Evolutionary conservation across 2,329 filamentous ascomycete species (phyloP).

Genomic region (Pezicula rhizophila): DNA sequence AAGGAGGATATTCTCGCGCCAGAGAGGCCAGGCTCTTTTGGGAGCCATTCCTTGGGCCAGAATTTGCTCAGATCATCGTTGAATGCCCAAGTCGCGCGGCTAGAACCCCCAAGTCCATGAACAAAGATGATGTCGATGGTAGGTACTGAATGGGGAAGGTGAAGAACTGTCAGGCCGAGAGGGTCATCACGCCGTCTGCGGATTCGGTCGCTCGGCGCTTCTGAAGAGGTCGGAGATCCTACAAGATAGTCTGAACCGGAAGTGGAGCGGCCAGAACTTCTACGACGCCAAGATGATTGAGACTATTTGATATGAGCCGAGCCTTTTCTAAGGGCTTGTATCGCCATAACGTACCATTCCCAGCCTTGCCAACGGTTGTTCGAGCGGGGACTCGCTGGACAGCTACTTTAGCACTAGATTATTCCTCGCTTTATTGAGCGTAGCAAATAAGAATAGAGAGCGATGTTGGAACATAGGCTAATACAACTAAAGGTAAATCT

Average conservation of each 20-base stretch:
- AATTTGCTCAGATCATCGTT: slow-evolving; percentile 25
- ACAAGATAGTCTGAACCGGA: slow-evolving; percentile 2
- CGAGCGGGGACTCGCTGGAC: not conserved
- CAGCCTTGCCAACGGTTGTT: not conserved
- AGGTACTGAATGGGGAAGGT: slow-evolving; percentile 15
- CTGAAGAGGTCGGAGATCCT: slow-evolving; percentile 5
- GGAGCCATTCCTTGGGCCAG: slow-evolving; percentile 36
- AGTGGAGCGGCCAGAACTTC: slow-evolving; percentile 2
- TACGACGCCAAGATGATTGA: slow-evolving; percentile 4
- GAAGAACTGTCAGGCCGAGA: slow-evolving; percentile 7
- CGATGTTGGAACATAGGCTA: not conserved
- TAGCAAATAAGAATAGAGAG: not conserved
- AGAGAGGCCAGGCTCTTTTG: slow-evolving; percentile 24
- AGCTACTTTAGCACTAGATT: not conserved
- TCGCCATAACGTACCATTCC: not conserved
- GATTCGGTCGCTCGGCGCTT: slow-evolving; percentile 2
- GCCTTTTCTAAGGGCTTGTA: not conserved
- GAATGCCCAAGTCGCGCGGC: slow-evolving; percentile 35
- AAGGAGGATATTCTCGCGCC: slow-evolving; percentile 26
- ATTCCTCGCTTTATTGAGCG: not conserved
- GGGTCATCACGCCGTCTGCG: not conserved
- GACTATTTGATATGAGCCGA: slow-evolving; percentile 2
- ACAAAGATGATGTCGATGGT: slow-evolving; percentile 33
- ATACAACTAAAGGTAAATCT: not conserved
- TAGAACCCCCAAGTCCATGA: slow-evolving; percentile 34